A percentile compares a stretch with the other conserved stretches of the same genome.
Evolutionary conservation across 192 early-diverging fungal genomes (phyloP).

Genomic region (Gonapodya prolifera): DNA sequence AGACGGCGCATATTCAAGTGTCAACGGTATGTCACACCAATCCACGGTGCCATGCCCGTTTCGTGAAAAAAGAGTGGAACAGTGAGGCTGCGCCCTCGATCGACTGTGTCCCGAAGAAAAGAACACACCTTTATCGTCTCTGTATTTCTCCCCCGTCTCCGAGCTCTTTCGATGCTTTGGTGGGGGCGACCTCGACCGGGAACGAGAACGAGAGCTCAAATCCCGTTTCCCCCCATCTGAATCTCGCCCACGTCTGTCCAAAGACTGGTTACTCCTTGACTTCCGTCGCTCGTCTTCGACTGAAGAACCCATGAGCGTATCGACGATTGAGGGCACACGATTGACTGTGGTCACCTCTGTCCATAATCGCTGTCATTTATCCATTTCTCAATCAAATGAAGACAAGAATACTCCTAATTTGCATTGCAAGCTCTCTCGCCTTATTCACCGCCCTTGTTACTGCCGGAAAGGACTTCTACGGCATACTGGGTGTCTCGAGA

Average conservation of each 20-base stretch:
- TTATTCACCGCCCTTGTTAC: slow-evolving; percentile 19
- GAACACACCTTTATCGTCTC: background rate
- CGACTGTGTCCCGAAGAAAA: background rate
- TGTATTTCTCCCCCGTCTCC: background rate
- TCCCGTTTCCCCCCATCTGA: background rate
- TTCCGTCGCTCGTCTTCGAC: no score
- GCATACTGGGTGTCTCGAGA: slow-evolving; percentile 71
- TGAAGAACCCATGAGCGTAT: no score
- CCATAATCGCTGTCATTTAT: background rate
- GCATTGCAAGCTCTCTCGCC: background rate
- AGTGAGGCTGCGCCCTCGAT: background rate
- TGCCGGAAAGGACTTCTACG: slow-evolving; percentile 64
- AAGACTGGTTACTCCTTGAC: no score
- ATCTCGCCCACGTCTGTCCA: no score
- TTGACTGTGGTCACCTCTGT: background rate
- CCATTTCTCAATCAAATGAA: background rate
- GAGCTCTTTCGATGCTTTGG: background rate
- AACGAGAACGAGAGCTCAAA: no score
- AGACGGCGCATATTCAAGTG: background rate
- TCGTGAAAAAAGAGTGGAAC: background rate
- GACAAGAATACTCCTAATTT: background rate
- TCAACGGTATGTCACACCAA: background rate
- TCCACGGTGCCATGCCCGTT: background rate
- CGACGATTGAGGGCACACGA: background rate
- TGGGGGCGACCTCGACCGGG: background rate